These are phyloP conservation scores for Cercospora berteroae DNA, from an alignment of 2,329 filamentous ascomycete species.

Conservation along the genomic window DNA sequence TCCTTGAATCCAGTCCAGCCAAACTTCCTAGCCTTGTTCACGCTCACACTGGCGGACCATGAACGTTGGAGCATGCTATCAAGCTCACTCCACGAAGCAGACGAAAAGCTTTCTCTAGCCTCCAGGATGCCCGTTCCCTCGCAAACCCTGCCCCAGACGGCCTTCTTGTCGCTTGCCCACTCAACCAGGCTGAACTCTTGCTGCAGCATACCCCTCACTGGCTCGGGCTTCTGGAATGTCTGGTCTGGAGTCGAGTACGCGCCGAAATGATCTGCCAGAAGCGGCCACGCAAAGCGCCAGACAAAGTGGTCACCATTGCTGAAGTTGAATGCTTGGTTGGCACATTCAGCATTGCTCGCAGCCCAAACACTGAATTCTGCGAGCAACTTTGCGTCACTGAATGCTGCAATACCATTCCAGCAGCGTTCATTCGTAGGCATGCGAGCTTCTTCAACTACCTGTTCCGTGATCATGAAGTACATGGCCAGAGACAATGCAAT, in stretches of 20 bases:
- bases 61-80: conserved; percentile 46
- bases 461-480: conserved; percentile 42
- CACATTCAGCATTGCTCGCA: conserved; percentile 32
- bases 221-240: conserved; percentile 27
- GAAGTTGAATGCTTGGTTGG: conserved; percentile 46
- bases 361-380: conserved; percentile 43
- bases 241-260: conserved; percentile 26
- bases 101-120: conserved; percentile 39
- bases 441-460: conserved; percentile 37
- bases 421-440: conserved; percentile 40
- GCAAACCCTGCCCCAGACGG: conserved; percentile 43
- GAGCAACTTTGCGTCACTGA: conserved; percentile 38
- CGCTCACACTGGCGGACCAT: conserved; percentile 44
- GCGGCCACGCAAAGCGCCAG: conserved; percentile 45
- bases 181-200: conserved; percentile 44
- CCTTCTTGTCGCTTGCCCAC: conserved; percentile 41
- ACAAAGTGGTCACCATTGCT: conserved; percentile 42
- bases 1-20: conserved; percentile 47
- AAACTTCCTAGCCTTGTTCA: conserved; percentile 48
- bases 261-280: conserved; percentile 40
- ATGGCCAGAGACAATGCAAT: conserved; percentile 42
- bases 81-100: conserved; percentile 48
- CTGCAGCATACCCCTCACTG: conserved; percentile 35
- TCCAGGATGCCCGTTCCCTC: conserved; percentile 40
- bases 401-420: conserved; percentile 39